phyloP scores from a whole-genome alignment of 441 rosid species.

The Erodium chrysanthum region DNA sequence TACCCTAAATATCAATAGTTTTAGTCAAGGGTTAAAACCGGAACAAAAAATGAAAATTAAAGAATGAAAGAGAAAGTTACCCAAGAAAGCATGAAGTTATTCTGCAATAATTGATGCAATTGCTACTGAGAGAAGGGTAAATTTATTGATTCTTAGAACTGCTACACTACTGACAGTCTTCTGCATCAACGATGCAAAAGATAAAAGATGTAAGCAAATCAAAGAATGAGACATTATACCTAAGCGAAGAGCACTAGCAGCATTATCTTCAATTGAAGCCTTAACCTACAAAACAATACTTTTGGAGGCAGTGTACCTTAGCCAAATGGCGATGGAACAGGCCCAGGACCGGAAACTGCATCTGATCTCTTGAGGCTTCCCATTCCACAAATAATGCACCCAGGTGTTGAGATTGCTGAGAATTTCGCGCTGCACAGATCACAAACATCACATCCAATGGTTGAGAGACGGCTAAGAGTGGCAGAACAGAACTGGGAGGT shows the following conservation, averaged over 20 bases:
- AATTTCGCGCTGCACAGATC: constrained; percentile 96
- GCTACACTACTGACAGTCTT: too few relatives aligned
- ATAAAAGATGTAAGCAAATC: constrained; percentile 26
- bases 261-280: background rate
- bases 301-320: constrained; percentile 20
- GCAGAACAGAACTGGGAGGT: constrained; percentile 94
- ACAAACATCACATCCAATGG: constrained; percentile 91
- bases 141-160: too few relatives aligned
- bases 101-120: too few relatives aligned
- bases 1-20: too few relatives aligned
- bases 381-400: constrained; percentile 96
- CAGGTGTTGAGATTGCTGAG: constrained; percentile 80
- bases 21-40: too few relatives aligned
- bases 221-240: background rate
- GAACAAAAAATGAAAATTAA: too few relatives aligned
- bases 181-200: too few relatives aligned
- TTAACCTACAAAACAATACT: background rate
- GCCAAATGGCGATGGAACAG: constrained; percentile 74
- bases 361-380: constrained; percentile 90
- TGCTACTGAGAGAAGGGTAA: too few relatives aligned
- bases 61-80: too few relatives aligned
- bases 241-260: background rate
- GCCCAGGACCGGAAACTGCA: constrained; percentile 53
- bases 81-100: too few relatives aligned
- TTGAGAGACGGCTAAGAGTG: constrained; percentile 87